Evolutionary conservation across 768 basidiomycete species (phyloP).

Genomic region (Tubosaeta sp.): DNA sequence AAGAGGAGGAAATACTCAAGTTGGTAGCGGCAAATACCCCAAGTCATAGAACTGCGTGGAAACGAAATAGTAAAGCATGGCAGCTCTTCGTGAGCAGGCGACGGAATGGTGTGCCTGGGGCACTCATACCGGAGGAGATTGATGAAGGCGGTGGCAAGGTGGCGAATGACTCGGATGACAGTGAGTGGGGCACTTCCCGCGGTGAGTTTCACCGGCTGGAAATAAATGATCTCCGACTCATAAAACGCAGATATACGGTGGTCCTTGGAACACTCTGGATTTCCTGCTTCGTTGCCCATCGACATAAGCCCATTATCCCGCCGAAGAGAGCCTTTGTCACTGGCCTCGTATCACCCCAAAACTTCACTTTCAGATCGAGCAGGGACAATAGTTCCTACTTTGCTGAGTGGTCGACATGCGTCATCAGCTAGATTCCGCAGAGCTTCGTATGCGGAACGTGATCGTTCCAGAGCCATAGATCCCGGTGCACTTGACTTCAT

Average conservation of each 20-base stretch:
- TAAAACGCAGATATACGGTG: constrained; percentile 19
- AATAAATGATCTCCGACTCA: constrained; percentile 6
- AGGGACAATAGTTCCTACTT: constrained; percentile 28
- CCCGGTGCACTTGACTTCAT: constrained; percentile 66
- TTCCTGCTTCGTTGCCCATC: constrained; percentile 61
- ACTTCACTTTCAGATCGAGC: constrained; percentile 39
- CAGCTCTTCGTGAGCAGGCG: constrained; percentile 46
- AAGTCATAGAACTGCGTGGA: constrained; percentile 72
- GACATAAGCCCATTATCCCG: constrained; percentile 43
- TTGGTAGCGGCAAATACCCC: constrained; percentile 67
- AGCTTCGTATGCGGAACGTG: constrained; percentile 65
- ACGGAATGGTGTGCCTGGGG: constrained; percentile 26
- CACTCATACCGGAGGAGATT: constrained; percentile 33
- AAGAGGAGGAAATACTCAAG: constrained; percentile 52
- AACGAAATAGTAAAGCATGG: constrained; percentile 60
- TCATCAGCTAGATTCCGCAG: constrained; percentile 53
- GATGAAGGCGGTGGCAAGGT: constrained; percentile 26
- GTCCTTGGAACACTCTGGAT: constrained; percentile 28
- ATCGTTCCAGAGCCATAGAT: constrained; percentile 58
- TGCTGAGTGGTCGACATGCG: constrained; percentile 15
- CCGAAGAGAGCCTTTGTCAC: constrained; percentile 38
- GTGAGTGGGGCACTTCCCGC: constrained; percentile 23
- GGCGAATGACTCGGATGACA: constrained; percentile 15
- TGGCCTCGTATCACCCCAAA: constrained; percentile 58
- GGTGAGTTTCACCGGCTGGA: constrained; percentile 18